Percentiles rank a stretch among this genome's conserved stretches.
These are phyloP conservation scores for Odonthalia washingtoniensis DNA, from an alignment of 31 red algal genomes.

Conservation along the genomic window DNA sequence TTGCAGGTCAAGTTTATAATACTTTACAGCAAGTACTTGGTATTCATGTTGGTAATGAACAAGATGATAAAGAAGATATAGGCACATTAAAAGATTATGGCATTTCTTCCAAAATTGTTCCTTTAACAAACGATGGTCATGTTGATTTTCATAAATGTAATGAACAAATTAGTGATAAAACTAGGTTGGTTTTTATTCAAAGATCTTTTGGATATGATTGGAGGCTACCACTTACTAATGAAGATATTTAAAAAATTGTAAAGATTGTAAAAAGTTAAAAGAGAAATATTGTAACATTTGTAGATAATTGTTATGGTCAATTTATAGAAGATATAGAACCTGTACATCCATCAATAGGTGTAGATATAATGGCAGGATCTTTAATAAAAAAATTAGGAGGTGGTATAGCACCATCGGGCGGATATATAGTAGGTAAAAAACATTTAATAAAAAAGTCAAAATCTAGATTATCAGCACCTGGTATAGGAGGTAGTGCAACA, in stretches of 20 bases:
- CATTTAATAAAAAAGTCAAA: slow-evolving; percentile 64
- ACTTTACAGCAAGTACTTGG: slow-evolving; percentile 95
- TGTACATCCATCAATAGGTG: slow-evolving; percentile 60
- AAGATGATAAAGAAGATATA: background rate
- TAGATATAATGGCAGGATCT: slow-evolving; percentile 88
- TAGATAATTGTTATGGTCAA: slow-evolving; percentile 96
- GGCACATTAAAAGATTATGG: slow-evolving; percentile 78
- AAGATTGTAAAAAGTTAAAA: slow-evolving; percentile 49
- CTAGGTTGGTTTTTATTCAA: slow-evolving; percentile 80
- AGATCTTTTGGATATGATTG: slow-evolving; percentile 85
- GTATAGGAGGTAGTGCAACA: slow-evolving; percentile 82
- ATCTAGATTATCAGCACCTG: slow-evolving; percentile 69
- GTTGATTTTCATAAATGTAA: slow-evolving; percentile 60
- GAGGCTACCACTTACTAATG: slow-evolving; percentile 53
- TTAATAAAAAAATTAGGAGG: slow-evolving; percentile 92
- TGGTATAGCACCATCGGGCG: slow-evolving; percentile 80
- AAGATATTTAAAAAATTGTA: slow-evolving; percentile 46
- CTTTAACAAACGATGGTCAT: slow-evolving; percentile 33
- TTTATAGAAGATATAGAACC: slow-evolving; percentile 79
- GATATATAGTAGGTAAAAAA: slow-evolving; percentile 73
- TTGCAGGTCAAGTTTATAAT: slow-evolving; percentile 80
- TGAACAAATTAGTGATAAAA: slow-evolving; percentile 33
- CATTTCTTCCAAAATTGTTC: slow-evolving; percentile 59
- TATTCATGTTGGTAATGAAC: slow-evolving; percentile 23
- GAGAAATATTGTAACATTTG: slow-evolving; percentile 59